These are phyloP conservation scores for Sinapis alba DNA, from an alignment of 441 rosid genomes.

Conservation along the genomic window DNA sequence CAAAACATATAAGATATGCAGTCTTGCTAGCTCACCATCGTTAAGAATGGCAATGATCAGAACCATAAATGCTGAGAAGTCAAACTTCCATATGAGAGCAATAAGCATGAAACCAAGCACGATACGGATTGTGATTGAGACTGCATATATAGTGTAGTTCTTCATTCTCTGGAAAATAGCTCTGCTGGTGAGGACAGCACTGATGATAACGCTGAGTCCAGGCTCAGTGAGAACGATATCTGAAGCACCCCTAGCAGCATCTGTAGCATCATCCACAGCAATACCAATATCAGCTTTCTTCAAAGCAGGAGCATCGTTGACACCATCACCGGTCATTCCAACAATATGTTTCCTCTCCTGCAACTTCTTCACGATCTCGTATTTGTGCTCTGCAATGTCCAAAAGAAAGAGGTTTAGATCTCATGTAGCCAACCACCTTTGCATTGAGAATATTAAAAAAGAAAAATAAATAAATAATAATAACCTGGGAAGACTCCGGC, in stretches of 20 bases:
- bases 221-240: constrained; percentile 66
- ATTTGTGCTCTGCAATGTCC: constrained; percentile 55
- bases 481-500: constrained; percentile 65
- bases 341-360: constrained; percentile 58
- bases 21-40: neutral
- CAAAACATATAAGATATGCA: too few species aligned
- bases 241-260: constrained; percentile 64
- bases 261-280: constrained; percentile 62
- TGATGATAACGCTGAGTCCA: too few species aligned
- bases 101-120: too few species aligned
- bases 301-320: constrained; percentile 67
- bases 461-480: neutral
- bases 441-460: neutral
- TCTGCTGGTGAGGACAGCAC: too few species aligned
- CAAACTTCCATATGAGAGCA: too few species aligned
- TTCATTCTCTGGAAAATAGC: too few species aligned
- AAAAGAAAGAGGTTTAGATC: neutral
- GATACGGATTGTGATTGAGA: too few species aligned
- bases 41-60: too few species aligned
- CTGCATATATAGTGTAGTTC: too few species aligned
- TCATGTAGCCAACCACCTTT: neutral
- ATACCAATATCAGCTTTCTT: constrained; percentile 69
- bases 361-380: constrained; percentile 57
- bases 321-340: constrained; percentile 72
- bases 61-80: too few species aligned